Evolutionary conservation across 2,329 filamentous ascomycete genomes (phyloP).

Genomic region (Akanthomyces uredinophilus): DNA sequence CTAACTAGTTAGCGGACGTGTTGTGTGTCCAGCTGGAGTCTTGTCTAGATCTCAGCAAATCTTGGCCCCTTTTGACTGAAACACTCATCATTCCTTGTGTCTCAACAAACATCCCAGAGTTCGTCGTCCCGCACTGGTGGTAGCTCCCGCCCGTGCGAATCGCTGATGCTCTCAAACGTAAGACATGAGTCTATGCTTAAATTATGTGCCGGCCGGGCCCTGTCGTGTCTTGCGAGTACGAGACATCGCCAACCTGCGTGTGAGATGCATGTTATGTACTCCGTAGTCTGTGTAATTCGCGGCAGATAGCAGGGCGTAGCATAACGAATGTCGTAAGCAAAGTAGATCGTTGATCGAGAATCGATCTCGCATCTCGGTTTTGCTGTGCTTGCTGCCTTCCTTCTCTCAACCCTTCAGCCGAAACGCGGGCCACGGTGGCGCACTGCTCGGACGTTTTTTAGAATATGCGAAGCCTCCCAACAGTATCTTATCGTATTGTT

Average conservation of each 20-base stretch:
- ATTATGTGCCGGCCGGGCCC: neutral
- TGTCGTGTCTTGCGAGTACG: constrained; percentile 6
- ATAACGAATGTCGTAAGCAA: neutral
- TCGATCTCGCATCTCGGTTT: neutral
- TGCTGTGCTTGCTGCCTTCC: neutral
- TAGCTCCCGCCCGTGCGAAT: neutral
- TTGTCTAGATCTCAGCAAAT: neutral
- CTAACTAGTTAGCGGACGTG: too few species aligned
- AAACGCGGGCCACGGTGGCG: neutral
- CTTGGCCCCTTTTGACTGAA: constrained; percentile 1
- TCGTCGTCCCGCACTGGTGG: neutral
- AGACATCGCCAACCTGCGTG: neutral
- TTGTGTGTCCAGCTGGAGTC: neutral
- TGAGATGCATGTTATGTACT: neutral
- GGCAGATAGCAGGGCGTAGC: neutral
- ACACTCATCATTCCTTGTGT: neutral
- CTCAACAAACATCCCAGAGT: constrained; percentile 3
- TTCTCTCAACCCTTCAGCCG: neutral
- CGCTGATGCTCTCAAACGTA: neutral
- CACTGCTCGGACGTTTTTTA: neutral
- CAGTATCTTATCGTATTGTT: too few species aligned
- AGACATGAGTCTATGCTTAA: constrained; percentile 14
- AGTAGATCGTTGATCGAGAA: neutral
- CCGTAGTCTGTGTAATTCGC: neutral
- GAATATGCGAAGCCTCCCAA: too few species aligned